A percentile compares a stretch with the other conserved stretches of the same genome.
phyloP scores from a whole-genome alignment of 768 basidiomycete genomes.

The Lactarius psammicola region DNA sequence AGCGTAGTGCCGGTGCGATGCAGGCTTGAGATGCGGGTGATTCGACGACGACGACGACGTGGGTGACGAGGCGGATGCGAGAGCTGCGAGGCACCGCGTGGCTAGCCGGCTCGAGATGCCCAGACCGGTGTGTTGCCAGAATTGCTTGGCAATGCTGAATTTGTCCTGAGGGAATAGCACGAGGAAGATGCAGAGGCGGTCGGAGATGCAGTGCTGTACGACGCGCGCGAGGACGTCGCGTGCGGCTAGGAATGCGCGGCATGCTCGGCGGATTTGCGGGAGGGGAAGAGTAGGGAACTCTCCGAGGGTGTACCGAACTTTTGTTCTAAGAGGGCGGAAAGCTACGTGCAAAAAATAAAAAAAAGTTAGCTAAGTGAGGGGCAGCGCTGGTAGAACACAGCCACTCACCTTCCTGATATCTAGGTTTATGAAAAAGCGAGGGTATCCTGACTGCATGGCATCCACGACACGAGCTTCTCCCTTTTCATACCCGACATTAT shows the following conservation, averaged over 20 bases:
- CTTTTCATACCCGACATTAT: slow-evolving; percentile 90
- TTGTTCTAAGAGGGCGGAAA: slow-evolving; percentile 69
- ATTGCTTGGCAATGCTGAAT: slow-evolving; percentile 74
- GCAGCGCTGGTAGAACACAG: background rate
- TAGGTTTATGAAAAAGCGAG: slow-evolving; percentile 89
- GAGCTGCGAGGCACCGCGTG: slow-evolving; percentile 72
- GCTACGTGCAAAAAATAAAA: slow-evolving; percentile 44
- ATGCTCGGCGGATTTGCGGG: slow-evolving; percentile 67
- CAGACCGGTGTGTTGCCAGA: slow-evolving; percentile 94
- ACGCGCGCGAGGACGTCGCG: slow-evolving; percentile 55
- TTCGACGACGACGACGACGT: slow-evolving; percentile 23
- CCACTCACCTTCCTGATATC: slow-evolving; percentile 72
- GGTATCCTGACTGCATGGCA: slow-evolving; percentile 86
- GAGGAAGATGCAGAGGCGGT: slow-evolving; percentile 64
- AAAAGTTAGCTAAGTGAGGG: background rate
- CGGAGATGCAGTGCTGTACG: slow-evolving; percentile 62
- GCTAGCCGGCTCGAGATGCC: slow-evolving; percentile 89
- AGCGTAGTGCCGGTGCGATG: slow-evolving; percentile 59
- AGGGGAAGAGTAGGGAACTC: slow-evolving; percentile 75
- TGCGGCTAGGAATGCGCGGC: slow-evolving; percentile 66
- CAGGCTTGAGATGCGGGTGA: slow-evolving; percentile 5
- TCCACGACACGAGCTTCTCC: slow-evolving; percentile 77
- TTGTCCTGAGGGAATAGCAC: slow-evolving; percentile 67
- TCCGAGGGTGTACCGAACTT: slow-evolving; percentile 76
- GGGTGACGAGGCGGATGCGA: slow-evolving; percentile 43